Evolutionary conservation across 768 basidiomycete species (phyloP), one percentile per base, ranked within the genome.

Genomic region (Rubroboletus pulcherrimus): DNA sequence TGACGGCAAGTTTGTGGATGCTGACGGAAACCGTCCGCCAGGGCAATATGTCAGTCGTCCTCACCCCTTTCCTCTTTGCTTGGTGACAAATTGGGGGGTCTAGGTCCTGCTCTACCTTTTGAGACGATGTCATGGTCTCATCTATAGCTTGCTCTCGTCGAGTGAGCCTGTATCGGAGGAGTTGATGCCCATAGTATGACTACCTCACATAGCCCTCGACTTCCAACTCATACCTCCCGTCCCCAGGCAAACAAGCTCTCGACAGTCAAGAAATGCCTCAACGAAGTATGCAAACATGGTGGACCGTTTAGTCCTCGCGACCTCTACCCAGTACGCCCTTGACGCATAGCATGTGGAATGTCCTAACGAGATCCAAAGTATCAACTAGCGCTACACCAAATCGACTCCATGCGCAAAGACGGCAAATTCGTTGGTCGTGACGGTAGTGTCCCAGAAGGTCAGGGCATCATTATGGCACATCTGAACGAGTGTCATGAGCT

Each of bases 161-260:
- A 93, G 91, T 59, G 96, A 98, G 73, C 97, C 97, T 0, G 94
- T 99, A 3, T 96, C 93, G 0, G 97, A 99, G 72, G 97, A 98
- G 71, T 76, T 99, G 15, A 98, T 98, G 91, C 95, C 95, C 6
- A 82, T 97, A 38, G 95, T 95, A 71, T 53, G 83, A 67, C 39
- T 66, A 58, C 41, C 17, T 52, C 35, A 0, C 21, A 37, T 50
- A 2, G 8, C 8, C 24, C 12, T 4, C 21, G 39, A 41, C 15
- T 38, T 12, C 34, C 26, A 33, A 37, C 49, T 63, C 42, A 47
- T 21, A 26, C 24, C 30, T 45, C 35, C 0, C n/a, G 9, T 40
- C 48, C 33, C 3, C 59, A 96, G 94, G 93, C 95, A 7, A 98
- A 98, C 75, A 98, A 98, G 66, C 75, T 98, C 3, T 93, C 92